Percentiles rank a stretch among this genome's conserved stretches.
phyloP scores from a whole-genome alignment of 768 basidiomycete genomes.

The Coprinellus aureogranulatus region DNA sequence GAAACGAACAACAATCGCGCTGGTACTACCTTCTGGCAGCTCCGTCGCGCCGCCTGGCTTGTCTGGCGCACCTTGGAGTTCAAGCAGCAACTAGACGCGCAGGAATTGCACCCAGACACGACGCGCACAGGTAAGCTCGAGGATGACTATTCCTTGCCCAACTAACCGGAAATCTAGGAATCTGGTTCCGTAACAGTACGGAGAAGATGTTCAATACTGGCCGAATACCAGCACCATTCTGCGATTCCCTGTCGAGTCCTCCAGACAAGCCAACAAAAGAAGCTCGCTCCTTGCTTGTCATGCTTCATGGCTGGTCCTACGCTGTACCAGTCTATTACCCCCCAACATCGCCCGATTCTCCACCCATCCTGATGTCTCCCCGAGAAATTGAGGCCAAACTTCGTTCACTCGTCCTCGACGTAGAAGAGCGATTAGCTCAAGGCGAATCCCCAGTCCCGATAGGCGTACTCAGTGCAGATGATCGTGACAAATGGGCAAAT shows the following conservation, averaged over 20 bases:
- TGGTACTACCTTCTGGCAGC: conserved; percentile 76
- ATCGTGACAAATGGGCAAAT: conserved; percentile 77
- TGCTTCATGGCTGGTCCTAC: conserved; percentile 79
- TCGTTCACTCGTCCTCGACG: conserved; percentile 56
- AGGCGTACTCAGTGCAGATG: conserved; percentile 74
- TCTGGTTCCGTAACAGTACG: conserved; percentile 62
- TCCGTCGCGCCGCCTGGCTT: conserved; percentile 82
- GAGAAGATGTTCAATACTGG: conserved; percentile 72
- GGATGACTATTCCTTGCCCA: background rate
- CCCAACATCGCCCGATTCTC: conserved; percentile 23
- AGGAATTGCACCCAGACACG: conserved; percentile 67
- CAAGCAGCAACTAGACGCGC: conserved; percentile 58
- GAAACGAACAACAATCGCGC: conserved; percentile 37
- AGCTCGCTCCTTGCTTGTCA: conserved; percentile 62
- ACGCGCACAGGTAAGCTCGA: conserved; percentile 59
- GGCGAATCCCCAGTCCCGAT: conserved; percentile 63
- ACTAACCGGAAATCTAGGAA: conserved; percentile 29
- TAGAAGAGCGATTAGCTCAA: conserved; percentile 40
- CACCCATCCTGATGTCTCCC: conserved; percentile 31
- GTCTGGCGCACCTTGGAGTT: conserved; percentile 69
- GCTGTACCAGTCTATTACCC: conserved; percentile 63
- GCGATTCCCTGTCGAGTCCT: conserved; percentile 59
- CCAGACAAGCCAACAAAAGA: conserved; percentile 43
- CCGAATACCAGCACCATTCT: conserved; percentile 66
- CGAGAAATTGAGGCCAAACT: conserved; percentile 44